Percentiles rank a stretch among this genome's conserved stretches.
These are phyloP conservation scores for Henningerozyma blattae DNA, from an alignment of 805 yeast species.

Conservation along the genomic window DNA sequence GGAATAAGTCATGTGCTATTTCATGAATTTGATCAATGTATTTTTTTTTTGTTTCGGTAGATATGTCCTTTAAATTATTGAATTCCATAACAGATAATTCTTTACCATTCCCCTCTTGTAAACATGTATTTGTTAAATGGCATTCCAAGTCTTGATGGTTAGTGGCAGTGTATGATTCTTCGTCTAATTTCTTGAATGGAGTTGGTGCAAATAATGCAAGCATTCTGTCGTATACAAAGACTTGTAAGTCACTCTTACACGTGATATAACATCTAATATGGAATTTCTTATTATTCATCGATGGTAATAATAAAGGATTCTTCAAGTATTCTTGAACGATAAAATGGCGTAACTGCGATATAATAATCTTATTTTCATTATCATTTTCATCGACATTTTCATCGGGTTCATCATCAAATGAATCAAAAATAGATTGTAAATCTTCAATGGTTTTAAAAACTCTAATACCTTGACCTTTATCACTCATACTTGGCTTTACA, in stretches of 20 bases:
- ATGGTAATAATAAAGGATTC: constrained; percentile 53
- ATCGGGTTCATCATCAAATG: constrained; percentile 61
- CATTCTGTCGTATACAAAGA: constrained; percentile 70
- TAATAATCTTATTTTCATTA: constrained; percentile 53
- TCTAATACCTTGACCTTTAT: constrained; percentile 91
- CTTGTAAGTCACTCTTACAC: constrained; percentile 60
- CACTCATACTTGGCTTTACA: constrained; percentile 93
- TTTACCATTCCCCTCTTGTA: constrained; percentile 43
- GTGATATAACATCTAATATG: constrained; percentile 81
- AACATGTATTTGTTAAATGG: constrained; percentile 89
- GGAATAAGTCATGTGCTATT: constrained; percentile 58
- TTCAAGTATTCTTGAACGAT: constrained; percentile 73
- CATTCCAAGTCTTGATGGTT: constrained; percentile 41
- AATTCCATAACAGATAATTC: constrained; percentile 50
- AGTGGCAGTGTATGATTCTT: constrained; percentile 20
- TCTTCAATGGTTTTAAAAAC: constrained; percentile 69
- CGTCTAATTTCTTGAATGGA: constrained; percentile 26
- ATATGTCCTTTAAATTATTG: constrained; percentile 37
- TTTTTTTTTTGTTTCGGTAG: constrained; percentile 23
- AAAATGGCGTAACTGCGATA: constrained; percentile 83
- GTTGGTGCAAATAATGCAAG: constrained; percentile 68
- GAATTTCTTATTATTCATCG: constrained; percentile 61
- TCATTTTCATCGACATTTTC: constrained; percentile 22
- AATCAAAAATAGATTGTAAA: constrained; percentile 71
- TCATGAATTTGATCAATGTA: constrained; percentile 46